Evolutionary conservation across 495 filamentous ascomycete species (phyloP), one percentile per base, ranked within the genome.

Genomic region (Penicillium steckii): DNA sequence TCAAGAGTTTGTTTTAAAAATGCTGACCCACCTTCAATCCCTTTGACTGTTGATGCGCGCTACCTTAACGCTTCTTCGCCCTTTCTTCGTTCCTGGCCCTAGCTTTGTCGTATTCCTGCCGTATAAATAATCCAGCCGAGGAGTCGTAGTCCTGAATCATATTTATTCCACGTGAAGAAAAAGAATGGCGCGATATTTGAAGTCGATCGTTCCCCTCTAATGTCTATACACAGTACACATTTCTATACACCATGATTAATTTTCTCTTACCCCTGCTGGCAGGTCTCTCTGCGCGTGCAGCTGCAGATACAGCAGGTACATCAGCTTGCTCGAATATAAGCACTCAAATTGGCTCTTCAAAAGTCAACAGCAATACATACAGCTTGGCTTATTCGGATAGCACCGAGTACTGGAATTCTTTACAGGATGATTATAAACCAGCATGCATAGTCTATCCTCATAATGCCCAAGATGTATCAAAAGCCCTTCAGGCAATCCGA

Each of bases 361-460:
- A 65, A 49, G 57, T 67, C 17, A 29, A 26, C 33, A 57, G 23
- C n/a, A 59, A 42, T 25, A 23, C 49, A n/a, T 24, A 59, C 18
- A 61, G 45, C 43, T 21, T 49, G 10, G 33, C 49, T 7, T 67
- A 67, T 35, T 44, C 48, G 24, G 35, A 44, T 2, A 65, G 61
- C 32, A 43, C 30, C 27, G 61, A 78, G 32, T 81, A 80, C 52
- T 80, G 73, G 74, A 78, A 72, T 13, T 73, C 74, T 0, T 58
- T 60, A 6, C 69, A 70, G 43, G 67, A 64, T 52, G 48, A 48
- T 4, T 70, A 69, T 53, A 56, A 62, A 22, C 66, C 70, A 1
- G 56, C 63, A 4, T 73, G 70, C 38, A 51, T 70, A 8, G 49
- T 71, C n/a, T 65, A 62, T 26, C 70, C 70, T 2, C 15, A 32